Evolutionary conservation across 2,329 filamentous ascomycete species (phyloP).

Genomic region (Dothistroma septosporum): DNA sequence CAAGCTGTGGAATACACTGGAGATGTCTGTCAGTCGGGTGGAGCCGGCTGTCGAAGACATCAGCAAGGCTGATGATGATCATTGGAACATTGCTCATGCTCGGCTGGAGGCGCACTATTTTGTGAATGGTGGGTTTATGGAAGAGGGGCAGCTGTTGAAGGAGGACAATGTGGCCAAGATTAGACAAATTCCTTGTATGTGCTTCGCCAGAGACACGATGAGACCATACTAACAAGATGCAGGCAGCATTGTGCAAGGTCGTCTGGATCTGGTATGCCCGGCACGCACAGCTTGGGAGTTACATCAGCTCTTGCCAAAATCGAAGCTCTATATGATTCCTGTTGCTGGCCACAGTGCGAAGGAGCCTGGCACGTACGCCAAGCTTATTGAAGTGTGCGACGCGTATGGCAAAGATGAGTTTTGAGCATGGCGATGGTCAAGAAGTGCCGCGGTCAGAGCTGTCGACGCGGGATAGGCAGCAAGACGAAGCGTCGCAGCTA

Average conservation of each 20-base stretch:
- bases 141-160: slow-evolving; percentile 12
- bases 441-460: neutral
- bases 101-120: slow-evolving; percentile 16
- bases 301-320: slow-evolving; percentile 14
- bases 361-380: slow-evolving; percentile 11
- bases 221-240: neutral
- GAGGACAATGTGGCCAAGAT: slow-evolving; percentile 14
- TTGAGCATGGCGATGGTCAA: neutral
- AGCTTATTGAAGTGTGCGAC: slow-evolving; percentile 14
- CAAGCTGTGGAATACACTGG: slow-evolving; percentile 15
- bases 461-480: neutral
- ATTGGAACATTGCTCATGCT: slow-evolving; percentile 9
- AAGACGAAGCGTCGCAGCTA: neutral
- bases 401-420: slow-evolving; percentile 7
- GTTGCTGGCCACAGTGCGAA: slow-evolving; percentile 15
- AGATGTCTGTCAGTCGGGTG: slow-evolving; percentile 7
- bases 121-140: slow-evolving; percentile 12
- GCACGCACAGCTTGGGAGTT: slow-evolving; percentile 15
- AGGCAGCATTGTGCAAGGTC: slow-evolving; percentile 16
- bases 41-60: slow-evolving; percentile 2
- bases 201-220: neutral
- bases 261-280: slow-evolving; percentile 16
- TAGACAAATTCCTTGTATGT: slow-evolving; percentile 15
- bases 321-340: slow-evolving; percentile 15
- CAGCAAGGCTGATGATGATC: slow-evolving; percentile 13